A percentile compares a stretch with the other conserved stretches of the same genome.
phyloP scores from a whole-genome alignment of 2,329 filamentous ascomycete genomes.

The Colletotrichum spaethianum region DNA sequence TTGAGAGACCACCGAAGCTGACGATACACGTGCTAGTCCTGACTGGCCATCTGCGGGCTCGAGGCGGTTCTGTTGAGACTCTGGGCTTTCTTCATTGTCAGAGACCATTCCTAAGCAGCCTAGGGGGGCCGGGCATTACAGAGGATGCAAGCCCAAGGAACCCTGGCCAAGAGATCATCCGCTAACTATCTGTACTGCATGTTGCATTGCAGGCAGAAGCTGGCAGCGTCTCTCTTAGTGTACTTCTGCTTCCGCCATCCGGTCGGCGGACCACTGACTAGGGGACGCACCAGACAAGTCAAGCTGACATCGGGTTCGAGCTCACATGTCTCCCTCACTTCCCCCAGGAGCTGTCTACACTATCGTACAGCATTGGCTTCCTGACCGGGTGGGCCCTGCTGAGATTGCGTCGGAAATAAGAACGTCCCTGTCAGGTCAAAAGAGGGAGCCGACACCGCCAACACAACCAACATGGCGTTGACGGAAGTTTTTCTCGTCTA shows the following conservation, averaged over 20 bases:
- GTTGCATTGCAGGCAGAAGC: slow-evolving; percentile 21
- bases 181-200: slow-evolving; percentile 32
- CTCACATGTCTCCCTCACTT: not conserved
- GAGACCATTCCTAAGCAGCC: not conserved
- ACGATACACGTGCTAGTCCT: not conserved
- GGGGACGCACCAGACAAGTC: not conserved
- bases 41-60: not conserved
- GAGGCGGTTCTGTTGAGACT: not conserved
- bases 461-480: not conserved
- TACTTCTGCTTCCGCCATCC: not conserved
- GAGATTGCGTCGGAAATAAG: not conserved
- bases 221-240: not conserved
- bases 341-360: not conserved
- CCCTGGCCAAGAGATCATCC: slow-evolving; percentile 33
- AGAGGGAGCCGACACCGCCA: not conserved
- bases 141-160: not conserved
- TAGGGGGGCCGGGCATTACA: slow-evolving; percentile 5
- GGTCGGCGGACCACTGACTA: not conserved
- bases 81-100: not conserved
- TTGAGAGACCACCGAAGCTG: not conserved
- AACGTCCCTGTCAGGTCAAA: not conserved
- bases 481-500: slow-evolving; percentile 22
- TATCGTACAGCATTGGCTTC: not conserved
- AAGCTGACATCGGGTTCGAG: not conserved
- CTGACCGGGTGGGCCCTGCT: slow-evolving; percentile 4